phyloP scores from a whole-genome alignment of 306 rosid species.

The Prunus mongolica region DNA sequence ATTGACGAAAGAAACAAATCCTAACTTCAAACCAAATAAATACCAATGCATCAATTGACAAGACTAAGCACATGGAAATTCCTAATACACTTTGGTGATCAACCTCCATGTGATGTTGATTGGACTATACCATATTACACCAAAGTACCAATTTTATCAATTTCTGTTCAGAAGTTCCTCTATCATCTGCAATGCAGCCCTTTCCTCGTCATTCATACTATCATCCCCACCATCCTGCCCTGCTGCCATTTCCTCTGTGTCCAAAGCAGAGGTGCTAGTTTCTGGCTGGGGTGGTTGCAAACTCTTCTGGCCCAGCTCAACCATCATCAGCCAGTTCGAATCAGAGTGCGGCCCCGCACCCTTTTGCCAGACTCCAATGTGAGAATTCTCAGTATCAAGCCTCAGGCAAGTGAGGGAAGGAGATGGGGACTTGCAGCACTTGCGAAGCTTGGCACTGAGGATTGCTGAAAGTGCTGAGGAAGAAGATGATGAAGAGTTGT shows the following conservation, averaged over 20 bases:
- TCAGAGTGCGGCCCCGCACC: slow-evolving; percentile 51
- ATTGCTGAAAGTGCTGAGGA: slow-evolving; percentile 42
- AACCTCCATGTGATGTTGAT: slow-evolving; percentile 9
- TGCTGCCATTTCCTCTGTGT: background rate
- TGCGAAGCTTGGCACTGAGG: slow-evolving; percentile 63
- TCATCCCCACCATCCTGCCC: slow-evolving; percentile 23
- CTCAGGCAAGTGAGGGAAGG: slow-evolving; percentile 77
- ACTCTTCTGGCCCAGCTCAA: slow-evolving; percentile 38
- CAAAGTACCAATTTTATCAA: slow-evolving; percentile 5
- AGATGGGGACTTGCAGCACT: slow-evolving; percentile 61
- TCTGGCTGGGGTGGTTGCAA: background rate
- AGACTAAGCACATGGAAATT: slow-evolving; percentile 3
- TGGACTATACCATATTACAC: no score
- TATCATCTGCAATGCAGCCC: slow-evolving; percentile 66
- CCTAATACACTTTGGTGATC: background rate
- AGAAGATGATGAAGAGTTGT: slow-evolving; percentile 9
- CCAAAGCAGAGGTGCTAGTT: background rate
- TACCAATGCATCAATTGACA: background rate
- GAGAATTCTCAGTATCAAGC: slow-evolving; percentile 76
- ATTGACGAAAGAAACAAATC: background rate
- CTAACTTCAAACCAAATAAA: background rate
- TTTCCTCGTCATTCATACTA: slow-evolving; percentile 48
- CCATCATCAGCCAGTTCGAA: slow-evolving; percentile 85
- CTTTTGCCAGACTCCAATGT: slow-evolving; percentile 82
- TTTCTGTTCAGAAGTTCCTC: slow-evolving; percentile 70